These are phyloP conservation scores for Iris pallida DNA, from an alignment of 116 monocot genomes.

Conservation along the genomic window DNA sequence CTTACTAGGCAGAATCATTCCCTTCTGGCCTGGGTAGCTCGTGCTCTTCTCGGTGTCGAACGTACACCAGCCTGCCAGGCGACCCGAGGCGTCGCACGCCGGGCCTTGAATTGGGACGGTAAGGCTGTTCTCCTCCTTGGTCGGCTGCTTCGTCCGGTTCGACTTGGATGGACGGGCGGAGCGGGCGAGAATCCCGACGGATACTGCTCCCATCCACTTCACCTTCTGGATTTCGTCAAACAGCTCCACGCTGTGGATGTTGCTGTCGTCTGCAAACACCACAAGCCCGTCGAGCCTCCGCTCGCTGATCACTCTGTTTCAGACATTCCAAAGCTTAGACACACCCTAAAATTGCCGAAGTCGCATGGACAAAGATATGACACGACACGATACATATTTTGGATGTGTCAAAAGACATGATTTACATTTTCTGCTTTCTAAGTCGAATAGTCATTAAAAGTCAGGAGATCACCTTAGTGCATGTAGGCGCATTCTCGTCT, in stretches of 20 bases:
- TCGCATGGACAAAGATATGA: no score
- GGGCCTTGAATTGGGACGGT: constrained; percentile 76
- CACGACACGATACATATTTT: no score
- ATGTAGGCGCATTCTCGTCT: constrained; percentile 70
- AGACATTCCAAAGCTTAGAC: background rate
- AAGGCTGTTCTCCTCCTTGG: constrained; percentile 35
- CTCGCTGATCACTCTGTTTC: constrained; percentile 57
- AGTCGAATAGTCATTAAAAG: no score
- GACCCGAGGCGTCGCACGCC: constrained; percentile 69
- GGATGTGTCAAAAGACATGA: no score
- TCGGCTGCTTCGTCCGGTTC: constrained; percentile 16
- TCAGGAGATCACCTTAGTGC: constrained; percentile 44
- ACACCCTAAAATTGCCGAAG: no score
- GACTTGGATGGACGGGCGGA: constrained; percentile 27
- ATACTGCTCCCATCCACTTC: constrained; percentile 65
- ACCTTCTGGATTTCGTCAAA: constrained; percentile 89
- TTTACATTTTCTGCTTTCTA: no score
- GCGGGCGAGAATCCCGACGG: constrained; percentile 67
- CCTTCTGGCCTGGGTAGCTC: constrained; percentile 34
- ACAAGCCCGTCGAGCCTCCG: constrained; percentile 70
- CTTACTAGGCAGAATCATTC: constrained; percentile 45
- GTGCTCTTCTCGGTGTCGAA: no score
- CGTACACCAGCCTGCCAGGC: constrained; percentile 63
- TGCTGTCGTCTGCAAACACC: constrained; percentile 80
- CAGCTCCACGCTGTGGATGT: constrained; percentile 75